Percentiles rank a stretch among this genome's conserved stretches.
Conservation (phyloP, 148 eudicot species). For the Rheum nobile region DNA sequence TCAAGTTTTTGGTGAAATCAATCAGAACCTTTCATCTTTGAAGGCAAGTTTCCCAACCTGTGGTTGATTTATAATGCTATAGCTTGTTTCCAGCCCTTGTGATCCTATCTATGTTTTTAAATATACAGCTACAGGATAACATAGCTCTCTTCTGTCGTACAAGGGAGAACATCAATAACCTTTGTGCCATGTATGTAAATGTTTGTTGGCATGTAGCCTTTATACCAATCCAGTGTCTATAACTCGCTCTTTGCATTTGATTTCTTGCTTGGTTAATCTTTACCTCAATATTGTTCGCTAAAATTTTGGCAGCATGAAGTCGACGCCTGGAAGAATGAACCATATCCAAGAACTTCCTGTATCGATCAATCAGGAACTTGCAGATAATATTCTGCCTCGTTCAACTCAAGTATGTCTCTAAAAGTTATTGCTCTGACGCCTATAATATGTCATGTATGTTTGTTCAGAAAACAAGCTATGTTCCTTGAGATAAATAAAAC, state of each 20-base stretch:
- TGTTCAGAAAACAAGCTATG: not conserved
- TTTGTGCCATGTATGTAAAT: conserved; percentile 6
- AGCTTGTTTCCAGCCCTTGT: not conserved
- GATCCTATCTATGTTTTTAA: not conserved
- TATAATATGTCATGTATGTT: not conserved
- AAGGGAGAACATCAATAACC: conserved; percentile 8
- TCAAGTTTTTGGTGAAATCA: conserved; percentile 40
- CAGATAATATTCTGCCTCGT: conserved; percentile 6
- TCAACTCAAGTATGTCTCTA: not conserved
- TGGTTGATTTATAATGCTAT: not conserved
- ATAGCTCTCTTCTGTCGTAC: conserved; percentile 2
- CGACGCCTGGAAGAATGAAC: conserved; percentile 6
- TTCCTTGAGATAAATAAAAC: not conserved
- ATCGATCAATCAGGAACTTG: conserved; percentile 10
- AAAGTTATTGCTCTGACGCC: not conserved
- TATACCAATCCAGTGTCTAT: not conserved
- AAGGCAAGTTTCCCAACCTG: conserved; percentile 33
- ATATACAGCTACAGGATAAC: conserved; percentile 9
- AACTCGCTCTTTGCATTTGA: not conserved
- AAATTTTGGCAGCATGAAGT: conserved; percentile 1
- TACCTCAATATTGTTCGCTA: not conserved
- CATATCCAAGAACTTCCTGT: conserved; percentile 9
- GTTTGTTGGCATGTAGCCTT: not conserved
- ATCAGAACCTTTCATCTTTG: conserved; percentile 39
- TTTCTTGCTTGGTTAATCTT: not conserved